These are phyloP conservation scores for Aspergillus nidulans DNA, from an alignment of 495 filamentous ascomycete genomes.

Conservation along the genomic window DNA sequence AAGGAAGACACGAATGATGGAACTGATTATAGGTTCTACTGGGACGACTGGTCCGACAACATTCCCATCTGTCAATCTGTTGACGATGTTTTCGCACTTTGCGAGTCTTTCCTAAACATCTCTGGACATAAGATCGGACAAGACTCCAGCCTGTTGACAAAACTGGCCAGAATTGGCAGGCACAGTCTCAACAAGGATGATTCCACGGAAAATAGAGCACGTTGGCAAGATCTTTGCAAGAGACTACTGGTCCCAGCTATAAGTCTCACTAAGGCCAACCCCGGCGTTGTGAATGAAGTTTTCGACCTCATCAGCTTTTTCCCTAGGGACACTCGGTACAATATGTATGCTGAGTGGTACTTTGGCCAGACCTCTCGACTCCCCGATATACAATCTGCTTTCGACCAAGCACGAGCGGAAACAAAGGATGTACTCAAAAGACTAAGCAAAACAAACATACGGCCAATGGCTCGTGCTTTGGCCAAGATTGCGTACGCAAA, in stretches of 20 bases:
- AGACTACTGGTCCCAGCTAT: constrained; percentile 78
- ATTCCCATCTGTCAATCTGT: constrained; percentile 84
- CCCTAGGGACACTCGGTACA: constrained; percentile 71
- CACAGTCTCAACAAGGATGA: constrained; percentile 65
- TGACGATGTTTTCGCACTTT: constrained; percentile 86
- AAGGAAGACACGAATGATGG: constrained; percentile 67
- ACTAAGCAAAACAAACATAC: constrained; percentile 78
- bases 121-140: constrained; percentile 84
- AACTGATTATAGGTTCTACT: constrained; percentile 83
- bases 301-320: constrained; percentile 77
- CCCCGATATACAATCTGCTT: constrained; percentile 74
- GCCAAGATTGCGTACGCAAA: constrained; percentile 83
- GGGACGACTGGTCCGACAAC: constrained; percentile 95
- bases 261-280: constrained; percentile 76
- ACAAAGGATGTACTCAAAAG: constrained; percentile 80
- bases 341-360: constrained; percentile 91
- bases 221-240: constrained; percentile 79
- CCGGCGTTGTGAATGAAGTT: constrained; percentile 76
- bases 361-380: constrained; percentile 68
- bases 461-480: constrained; percentile 74
- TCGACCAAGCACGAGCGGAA: constrained; percentile 68
- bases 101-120: constrained; percentile 76
- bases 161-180: constrained; percentile 75
- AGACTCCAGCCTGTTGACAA: constrained; percentile 71
- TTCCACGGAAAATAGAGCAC: constrained; percentile 60